A percentile compares a stretch with the other conserved stretches of the same genome.
phyloP scores from a whole-genome alignment of 1,139 yeast species.

The Saccharomyces hybrid region DNA sequence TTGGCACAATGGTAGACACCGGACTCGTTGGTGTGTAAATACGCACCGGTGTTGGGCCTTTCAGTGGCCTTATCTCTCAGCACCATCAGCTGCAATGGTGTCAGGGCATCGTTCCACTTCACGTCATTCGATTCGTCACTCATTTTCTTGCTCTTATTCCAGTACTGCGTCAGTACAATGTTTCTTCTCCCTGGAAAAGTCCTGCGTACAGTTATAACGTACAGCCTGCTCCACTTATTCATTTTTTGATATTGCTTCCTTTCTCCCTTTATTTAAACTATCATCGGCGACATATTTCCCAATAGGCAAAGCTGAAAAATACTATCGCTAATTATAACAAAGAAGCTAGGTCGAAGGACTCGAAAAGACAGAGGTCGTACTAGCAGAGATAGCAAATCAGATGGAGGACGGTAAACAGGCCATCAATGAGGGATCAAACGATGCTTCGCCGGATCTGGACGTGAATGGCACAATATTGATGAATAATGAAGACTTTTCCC shows the following conservation, averaged over 20 bases:
- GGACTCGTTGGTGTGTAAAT: conserved; percentile 36
- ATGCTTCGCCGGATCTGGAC: neutral
- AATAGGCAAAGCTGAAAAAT: neutral
- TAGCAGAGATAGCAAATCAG: neutral
- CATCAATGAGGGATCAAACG: neutral
- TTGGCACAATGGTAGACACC: conserved; percentile 84
- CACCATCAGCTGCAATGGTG: conserved; percentile 72
- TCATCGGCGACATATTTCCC: neutral
- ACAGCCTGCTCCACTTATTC: neutral
- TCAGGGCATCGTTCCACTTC: conserved; percentile 70
- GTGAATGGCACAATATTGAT: neutral
- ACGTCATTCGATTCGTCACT: conserved; percentile 3
- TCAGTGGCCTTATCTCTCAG: conserved; percentile 80
- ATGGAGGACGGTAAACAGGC: neutral
- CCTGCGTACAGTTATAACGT: neutral
- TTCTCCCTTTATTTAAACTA: neutral
- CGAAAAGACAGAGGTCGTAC: neutral
- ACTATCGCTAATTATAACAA: neutral
- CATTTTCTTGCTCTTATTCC: neutral
- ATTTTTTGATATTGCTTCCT: neutral
- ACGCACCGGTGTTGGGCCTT: conserved; percentile 70
- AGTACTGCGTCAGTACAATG: neutral
- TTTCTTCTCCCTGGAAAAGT: neutral
- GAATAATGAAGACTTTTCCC: neutral
- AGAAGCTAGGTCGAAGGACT: neutral